Conservation (phyloP, 345 rosid genomes). For the Arabidopsis suecica region DNA sequence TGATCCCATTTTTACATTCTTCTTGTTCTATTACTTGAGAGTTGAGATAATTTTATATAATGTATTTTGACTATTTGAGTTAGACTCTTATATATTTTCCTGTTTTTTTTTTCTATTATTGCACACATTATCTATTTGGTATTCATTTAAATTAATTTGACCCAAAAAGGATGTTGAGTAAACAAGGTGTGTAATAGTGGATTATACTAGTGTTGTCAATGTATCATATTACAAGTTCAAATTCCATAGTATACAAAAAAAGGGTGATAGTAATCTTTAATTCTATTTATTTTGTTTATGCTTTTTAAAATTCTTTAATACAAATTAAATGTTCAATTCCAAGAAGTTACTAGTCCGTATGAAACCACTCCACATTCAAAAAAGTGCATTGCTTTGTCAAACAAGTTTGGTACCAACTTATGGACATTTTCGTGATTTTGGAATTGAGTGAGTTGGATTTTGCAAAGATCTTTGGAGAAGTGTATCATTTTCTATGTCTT, state of each 20-base stretch:
- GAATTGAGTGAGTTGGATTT: conserved; percentile 3
- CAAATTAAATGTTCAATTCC: neutral
- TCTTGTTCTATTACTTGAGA: neutral
- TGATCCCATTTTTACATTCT: neutral
- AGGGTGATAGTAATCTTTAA: neutral
- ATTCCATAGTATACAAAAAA: neutral
- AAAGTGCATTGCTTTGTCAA: conserved; percentile 17
- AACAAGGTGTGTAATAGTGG: too few species aligned
- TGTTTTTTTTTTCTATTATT: too few species aligned
- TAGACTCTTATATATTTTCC: neutral
- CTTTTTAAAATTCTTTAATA: neutral
- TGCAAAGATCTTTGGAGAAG: conserved; percentile 32
- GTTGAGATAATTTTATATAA: neutral
- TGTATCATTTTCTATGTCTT: conserved; percentile 1
- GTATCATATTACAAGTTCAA: too few species aligned
- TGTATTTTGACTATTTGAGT: neutral
- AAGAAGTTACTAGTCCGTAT: neutral
- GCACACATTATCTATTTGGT: too few species aligned
- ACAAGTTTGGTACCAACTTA: conserved; percentile 5
- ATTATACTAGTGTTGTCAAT: too few species aligned
- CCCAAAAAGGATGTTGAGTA: too few species aligned
- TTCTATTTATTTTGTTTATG: neutral
- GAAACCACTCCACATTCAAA: neutral
- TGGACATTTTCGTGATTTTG: neutral
- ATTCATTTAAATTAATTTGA: too few species aligned